phyloP scores from a whole-genome alignment of 768 basidiomycete species.

The Galerina sulciceps region DNA sequence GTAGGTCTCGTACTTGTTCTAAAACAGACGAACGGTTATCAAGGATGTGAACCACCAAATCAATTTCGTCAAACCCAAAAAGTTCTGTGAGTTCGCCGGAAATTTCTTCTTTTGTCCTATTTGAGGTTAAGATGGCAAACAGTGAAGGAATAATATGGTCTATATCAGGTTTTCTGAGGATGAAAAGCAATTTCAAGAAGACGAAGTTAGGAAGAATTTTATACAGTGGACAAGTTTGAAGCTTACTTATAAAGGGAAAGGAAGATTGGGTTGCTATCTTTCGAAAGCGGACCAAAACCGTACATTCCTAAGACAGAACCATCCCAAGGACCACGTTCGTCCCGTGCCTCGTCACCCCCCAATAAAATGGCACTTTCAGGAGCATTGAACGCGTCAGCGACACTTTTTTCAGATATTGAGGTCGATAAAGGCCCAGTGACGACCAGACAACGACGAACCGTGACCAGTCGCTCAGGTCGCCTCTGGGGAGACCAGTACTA shows the following conservation, averaged over 20 bases:
- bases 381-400: not conserved
- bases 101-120: conserved; percentile 67
- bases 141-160: conserved; percentile 14
- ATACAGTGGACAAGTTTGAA: not conserved
- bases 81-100: conserved; percentile 80
- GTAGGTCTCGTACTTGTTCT: conserved; percentile 45
- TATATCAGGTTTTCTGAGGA: conserved; percentile 13
- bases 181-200: not conserved
- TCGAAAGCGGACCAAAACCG: not conserved
- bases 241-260: conserved; percentile 16
- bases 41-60: conserved; percentile 75
- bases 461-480: conserved; percentile 15
- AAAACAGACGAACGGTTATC: conserved; percentile 52
- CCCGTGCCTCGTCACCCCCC: conserved; percentile 11
- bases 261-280: not conserved
- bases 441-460: conserved; percentile 2
- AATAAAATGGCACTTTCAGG: not conserved
- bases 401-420: not conserved
- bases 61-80: conserved; percentile 84
- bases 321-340: conserved; percentile 6
- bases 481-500: not conserved
- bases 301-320: conserved; percentile 19
- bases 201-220: not conserved
- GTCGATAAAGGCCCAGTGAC: not conserved
- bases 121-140: conserved; percentile 46